These are phyloP conservation scores for Cyberlindnera amylophila DNA, from an alignment of 805 yeast species.

Conservation along the genomic window DNA sequence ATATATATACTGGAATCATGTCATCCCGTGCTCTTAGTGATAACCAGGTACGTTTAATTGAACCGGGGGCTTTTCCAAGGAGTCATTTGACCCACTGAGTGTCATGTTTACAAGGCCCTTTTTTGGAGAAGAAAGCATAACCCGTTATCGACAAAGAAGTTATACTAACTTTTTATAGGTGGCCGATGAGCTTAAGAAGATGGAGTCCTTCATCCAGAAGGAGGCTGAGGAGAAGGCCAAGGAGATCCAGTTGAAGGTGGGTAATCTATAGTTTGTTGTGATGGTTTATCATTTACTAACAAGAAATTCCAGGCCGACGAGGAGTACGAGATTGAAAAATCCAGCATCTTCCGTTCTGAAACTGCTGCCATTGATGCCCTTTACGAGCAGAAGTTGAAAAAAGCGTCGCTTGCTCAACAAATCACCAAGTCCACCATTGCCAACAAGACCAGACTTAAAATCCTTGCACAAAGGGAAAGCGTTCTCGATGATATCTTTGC, in stretches of 20 bases:
- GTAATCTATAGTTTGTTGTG: slow-evolving; percentile 8
- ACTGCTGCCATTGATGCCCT: slow-evolving; percentile 80
- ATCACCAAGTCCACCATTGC: slow-evolving; percentile 93
- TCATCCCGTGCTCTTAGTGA: slow-evolving; percentile 41
- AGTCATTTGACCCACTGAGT: neutral
- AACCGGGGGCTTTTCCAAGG: neutral
- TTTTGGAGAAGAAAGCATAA: no score
- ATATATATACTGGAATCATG: no score
- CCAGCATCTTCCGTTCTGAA: slow-evolving; percentile 89
- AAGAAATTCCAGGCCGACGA: slow-evolving; percentile 67
- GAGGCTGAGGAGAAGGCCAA: slow-evolving; percentile 99
- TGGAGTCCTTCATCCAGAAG: slow-evolving; percentile 98
- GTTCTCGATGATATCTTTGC: slow-evolving; percentile 72
- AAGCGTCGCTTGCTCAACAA: slow-evolving; percentile 89
- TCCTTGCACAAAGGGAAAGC: slow-evolving; percentile 81
- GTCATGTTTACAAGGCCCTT: neutral
- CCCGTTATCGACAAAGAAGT: no score
- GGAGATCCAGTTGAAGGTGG: slow-evolving; percentile 79
- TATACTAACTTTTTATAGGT: slow-evolving; percentile 67
- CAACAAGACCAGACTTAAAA: slow-evolving; percentile 90
- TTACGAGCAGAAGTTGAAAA: slow-evolving; percentile 81
- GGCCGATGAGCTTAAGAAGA: slow-evolving; percentile 90
- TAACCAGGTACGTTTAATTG: slow-evolving; percentile 39
- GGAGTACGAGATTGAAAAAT: slow-evolving; percentile 97
- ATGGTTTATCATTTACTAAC: neutral